phyloP scores from a whole-genome alignment of 1,284 basidiomycete species.

The Irpex rosettiformis region DNA sequence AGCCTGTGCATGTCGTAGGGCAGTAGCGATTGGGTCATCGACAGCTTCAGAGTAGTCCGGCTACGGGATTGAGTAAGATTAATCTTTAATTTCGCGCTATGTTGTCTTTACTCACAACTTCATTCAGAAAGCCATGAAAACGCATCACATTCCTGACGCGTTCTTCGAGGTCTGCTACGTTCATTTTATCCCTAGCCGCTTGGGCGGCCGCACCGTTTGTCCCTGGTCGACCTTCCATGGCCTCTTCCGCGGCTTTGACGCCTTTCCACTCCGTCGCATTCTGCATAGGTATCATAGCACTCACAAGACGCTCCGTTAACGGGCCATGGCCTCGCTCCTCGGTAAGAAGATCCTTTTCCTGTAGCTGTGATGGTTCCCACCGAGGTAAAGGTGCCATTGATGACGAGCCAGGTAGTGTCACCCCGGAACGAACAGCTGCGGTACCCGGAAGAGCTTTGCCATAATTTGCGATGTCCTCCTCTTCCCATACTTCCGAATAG shows the following conservation, averaged over 20 bases:
- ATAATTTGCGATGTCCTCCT: slow-evolving; percentile 71
- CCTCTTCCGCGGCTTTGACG: slow-evolving; percentile 75
- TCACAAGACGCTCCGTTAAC: slow-evolving; percentile 77
- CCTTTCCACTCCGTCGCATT: slow-evolving; percentile 66
- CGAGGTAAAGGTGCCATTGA: slow-evolving; percentile 48
- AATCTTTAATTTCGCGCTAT: neutral
- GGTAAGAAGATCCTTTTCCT: slow-evolving; percentile 56
- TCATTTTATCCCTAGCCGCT: slow-evolving; percentile 66
- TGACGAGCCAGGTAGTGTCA: slow-evolving; percentile 25
- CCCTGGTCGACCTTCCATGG: slow-evolving; percentile 77
- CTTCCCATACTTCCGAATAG: slow-evolving; percentile 90
- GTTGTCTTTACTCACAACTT: slow-evolving; percentile 45
- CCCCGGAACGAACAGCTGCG: slow-evolving; percentile 29
- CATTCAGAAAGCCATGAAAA: slow-evolving; percentile 61
- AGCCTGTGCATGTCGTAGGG: slow-evolving; percentile 86
- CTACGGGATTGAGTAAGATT: slow-evolving; percentile 34
- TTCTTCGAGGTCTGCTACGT: slow-evolving; percentile 67
- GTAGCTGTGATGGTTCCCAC: slow-evolving; percentile 72
- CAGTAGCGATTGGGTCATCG: slow-evolving; percentile 91
- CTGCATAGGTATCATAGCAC: slow-evolving; percentile 68
- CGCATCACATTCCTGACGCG: slow-evolving; percentile 70
- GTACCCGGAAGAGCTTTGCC: slow-evolving; percentile 41
- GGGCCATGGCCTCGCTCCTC: slow-evolving; percentile 78
- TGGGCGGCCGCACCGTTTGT: slow-evolving; percentile 71
- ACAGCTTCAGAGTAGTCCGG: slow-evolving; percentile 76